These are phyloP conservation scores for Hanseniaspora thailandica DNA, from an alignment of 805 yeast genomes.

Conservation along the genomic window DNA sequence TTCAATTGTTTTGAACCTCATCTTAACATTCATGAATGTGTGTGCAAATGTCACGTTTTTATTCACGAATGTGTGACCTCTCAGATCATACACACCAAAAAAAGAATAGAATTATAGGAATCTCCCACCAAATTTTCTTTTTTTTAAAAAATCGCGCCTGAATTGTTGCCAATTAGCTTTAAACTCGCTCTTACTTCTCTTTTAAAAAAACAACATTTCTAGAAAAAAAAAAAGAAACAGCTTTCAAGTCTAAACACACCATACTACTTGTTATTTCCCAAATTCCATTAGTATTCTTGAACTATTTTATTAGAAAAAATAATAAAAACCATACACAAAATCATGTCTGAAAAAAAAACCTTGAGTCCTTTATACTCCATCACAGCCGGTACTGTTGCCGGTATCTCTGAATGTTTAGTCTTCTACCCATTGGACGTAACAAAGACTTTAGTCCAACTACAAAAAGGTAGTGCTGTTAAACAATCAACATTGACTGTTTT, in stretches of 20 bases:
- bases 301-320: not conserved
- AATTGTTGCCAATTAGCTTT: too few relatives aligned
- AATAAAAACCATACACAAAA: not conserved
- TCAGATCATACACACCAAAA: not conserved
- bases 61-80: not conserved
- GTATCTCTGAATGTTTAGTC: slow-evolving; percentile 86
- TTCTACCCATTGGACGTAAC: slow-evolving; percentile 97
- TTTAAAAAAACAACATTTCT: too few relatives aligned
- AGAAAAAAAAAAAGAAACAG: too few relatives aligned
- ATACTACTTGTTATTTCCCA: too few relatives aligned
- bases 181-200: too few relatives aligned
- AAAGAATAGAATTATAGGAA: too few relatives aligned
- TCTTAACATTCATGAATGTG: too few relatives aligned
- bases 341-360: slow-evolving; percentile 26
- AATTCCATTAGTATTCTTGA: not conserved
- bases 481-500: slow-evolving; percentile 24
- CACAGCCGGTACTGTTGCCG: slow-evolving; percentile 87
- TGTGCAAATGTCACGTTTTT: not conserved
- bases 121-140: too few relatives aligned
- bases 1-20: too few relatives aligned
- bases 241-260: too few relatives aligned
- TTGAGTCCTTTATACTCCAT: slow-evolving; percentile 89
- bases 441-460: slow-evolving; percentile 89
- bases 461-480: slow-evolving; percentile 32
- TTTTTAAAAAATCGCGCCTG: too few relatives aligned